Evolutionary conservation across 306 rosid species (phyloP).

Genomic region (Quercus gilva): DNA sequence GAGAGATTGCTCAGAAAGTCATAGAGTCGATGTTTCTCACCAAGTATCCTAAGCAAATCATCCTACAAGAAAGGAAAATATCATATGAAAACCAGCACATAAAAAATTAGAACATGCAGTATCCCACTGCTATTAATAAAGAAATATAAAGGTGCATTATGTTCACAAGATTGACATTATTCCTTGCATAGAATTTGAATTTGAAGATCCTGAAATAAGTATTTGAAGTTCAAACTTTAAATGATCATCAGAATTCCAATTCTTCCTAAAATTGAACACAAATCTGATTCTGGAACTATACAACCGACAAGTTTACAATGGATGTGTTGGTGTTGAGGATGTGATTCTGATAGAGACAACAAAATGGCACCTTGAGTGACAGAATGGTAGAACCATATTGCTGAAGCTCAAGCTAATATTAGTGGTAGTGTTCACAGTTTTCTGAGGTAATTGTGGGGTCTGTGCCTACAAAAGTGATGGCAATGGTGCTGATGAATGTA

Average conservation of each 20-base stretch:
- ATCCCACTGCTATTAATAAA: constrained; percentile 11
- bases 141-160: background rate
- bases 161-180: background rate
- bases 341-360: background rate
- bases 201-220: background rate
- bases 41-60: constrained; percentile 83
- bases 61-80: constrained; percentile 48
- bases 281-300: background rate
- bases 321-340: background rate
- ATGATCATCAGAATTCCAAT: background rate
- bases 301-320: background rate
- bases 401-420: background rate
- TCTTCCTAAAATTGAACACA: background rate
- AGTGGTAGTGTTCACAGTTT: background rate
- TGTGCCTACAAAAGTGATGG: background rate
- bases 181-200: background rate
- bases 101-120: constrained; percentile 20
- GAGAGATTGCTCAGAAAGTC: constrained; percentile 72
- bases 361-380: background rate
- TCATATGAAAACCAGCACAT: constrained; percentile 10
- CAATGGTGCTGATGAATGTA: too few species aligned
- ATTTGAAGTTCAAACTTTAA: background rate
- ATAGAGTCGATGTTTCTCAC: constrained; percentile 82
- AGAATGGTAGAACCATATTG: background rate
- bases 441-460: background rate